Percentiles rank a stretch among this genome's conserved stretches.
These are phyloP conservation scores for Solanum rostratum DNA, from an alignment of 257 asterid genomes.

Conservation along the genomic window DNA sequence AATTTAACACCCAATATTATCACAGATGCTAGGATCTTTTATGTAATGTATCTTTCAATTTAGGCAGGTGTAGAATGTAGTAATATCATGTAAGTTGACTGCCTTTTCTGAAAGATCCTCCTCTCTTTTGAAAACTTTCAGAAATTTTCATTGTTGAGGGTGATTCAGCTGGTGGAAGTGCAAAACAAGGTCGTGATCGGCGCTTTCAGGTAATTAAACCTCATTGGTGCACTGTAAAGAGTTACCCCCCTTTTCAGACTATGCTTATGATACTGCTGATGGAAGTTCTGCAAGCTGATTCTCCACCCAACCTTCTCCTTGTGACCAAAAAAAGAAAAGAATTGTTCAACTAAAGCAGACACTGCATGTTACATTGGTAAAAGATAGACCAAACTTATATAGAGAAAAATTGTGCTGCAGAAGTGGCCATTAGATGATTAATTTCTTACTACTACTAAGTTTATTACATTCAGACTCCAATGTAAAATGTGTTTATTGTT, in stretches of 20 bases:
- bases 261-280: not conserved
- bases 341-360: not conserved
- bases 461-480: not conserved
- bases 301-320: not conserved
- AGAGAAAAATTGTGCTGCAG: not conserved
- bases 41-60: not conserved
- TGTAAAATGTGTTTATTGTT: not conserved
- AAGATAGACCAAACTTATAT: not conserved
- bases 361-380: not conserved
- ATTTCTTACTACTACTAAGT: not conserved
- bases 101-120: not conserved
- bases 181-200: constrained; percentile 99
- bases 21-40: not conserved
- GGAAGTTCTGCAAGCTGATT: not conserved
- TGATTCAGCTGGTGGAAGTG: constrained; percentile 99
- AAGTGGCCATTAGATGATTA: not conserved
- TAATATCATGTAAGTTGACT: not conserved
- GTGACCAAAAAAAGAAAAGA: not conserved
- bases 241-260: not conserved
- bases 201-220: constrained; percentile 71
- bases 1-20: not conserved
- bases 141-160: constrained; percentile 99
- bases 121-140: constrained; percentile 11
- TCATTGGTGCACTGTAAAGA: not conserved
- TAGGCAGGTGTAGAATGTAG: not conserved